Conservation (phyloP, 192 early-diverging fungal genomes). For the Gryganskiella cystojenkinii region DNA sequence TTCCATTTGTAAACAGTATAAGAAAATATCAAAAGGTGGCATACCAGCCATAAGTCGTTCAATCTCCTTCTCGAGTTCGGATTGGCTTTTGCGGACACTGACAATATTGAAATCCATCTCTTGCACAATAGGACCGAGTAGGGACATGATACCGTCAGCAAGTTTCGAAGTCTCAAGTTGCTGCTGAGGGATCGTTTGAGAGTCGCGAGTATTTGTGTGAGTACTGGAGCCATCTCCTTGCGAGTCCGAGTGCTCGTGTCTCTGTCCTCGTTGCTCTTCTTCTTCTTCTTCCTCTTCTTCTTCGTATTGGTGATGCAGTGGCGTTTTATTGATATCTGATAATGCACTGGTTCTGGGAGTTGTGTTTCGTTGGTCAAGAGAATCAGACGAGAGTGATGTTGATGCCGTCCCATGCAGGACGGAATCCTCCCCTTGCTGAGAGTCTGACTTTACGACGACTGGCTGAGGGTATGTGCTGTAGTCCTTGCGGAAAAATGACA, state of each 20-base stretch:
- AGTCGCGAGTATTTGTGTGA: neutral
- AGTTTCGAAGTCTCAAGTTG: constrained; percentile 27
- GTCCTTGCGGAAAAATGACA: constrained; percentile 48
- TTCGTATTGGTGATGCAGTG: too few relatives aligned
- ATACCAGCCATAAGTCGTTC: constrained; percentile 66
- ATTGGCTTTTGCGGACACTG: constrained; percentile 61
- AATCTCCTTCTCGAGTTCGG: constrained; percentile 66
- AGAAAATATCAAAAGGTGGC: neutral
- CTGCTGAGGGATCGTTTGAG: neutral
- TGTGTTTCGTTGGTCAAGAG: neutral
- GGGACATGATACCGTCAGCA: constrained; percentile 53
- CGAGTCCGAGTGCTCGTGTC: too few relatives aligned
- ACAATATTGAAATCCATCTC: constrained; percentile 65
- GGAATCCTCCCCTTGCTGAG: neutral
- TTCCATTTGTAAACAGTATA: neutral
- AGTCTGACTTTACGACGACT: constrained; percentile 38
- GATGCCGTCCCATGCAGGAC: constrained; percentile 26
- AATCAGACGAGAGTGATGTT: constrained; percentile 1
- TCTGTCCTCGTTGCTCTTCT: neutral
- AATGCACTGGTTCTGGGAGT: neutral
- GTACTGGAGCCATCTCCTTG: neutral
- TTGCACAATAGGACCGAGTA: constrained; percentile 58
- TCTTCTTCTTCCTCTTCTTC: too few relatives aligned
- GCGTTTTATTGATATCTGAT: too few relatives aligned
- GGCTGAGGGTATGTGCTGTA: constrained; percentile 40